Percentiles rank a stretch among this genome's conserved stretches.
Evolutionary conservation across 305 asterid species (phyloP).

Genomic region (Fraxinus sp.): DNA sequence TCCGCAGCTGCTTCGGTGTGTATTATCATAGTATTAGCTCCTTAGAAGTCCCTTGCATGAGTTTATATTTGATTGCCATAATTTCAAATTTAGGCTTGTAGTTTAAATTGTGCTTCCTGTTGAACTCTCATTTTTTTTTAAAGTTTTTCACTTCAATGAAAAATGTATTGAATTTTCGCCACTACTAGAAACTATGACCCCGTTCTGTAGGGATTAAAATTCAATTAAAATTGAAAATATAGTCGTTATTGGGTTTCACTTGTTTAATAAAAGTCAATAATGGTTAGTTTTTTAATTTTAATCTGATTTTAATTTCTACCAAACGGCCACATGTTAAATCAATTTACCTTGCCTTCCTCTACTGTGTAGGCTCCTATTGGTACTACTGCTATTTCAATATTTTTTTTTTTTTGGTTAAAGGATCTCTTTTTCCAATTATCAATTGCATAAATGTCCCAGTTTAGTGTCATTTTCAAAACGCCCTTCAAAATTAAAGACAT

Average conservation of each 20-base stretch:
- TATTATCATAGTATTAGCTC: constrained; percentile 28
- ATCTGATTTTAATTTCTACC: too few relatives aligned
- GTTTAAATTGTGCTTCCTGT: constrained; percentile 3
- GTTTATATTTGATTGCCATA: constrained; percentile 21
- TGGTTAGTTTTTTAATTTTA: too few relatives aligned
- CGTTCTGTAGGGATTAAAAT: too few relatives aligned
- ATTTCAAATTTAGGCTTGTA: constrained; percentile 26
- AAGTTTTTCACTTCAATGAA: background rate
- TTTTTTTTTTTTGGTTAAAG: background rate
- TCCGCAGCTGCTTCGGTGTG: constrained; percentile 15
- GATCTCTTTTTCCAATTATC: background rate
- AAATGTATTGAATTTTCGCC: constrained; percentile 17
- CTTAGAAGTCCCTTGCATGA: constrained; percentile 24
- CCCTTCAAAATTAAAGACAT: background rate
- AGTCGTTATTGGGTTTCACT: too few relatives aligned
- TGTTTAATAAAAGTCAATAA: too few relatives aligned
- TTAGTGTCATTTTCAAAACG: background rate
- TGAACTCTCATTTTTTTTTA: background rate
- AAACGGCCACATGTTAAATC: background rate
- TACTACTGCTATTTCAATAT: background rate
- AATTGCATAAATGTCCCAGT: background rate
- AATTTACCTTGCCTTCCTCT: constrained; percentile 28
- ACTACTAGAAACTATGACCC: background rate
- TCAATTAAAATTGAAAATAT: too few relatives aligned
- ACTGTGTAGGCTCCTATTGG: background rate